Evolutionary conservation across 331 rosid genomes (phyloP), one percentile per base, ranked within the genome.

Genomic region (Malus hybrid): DNA sequence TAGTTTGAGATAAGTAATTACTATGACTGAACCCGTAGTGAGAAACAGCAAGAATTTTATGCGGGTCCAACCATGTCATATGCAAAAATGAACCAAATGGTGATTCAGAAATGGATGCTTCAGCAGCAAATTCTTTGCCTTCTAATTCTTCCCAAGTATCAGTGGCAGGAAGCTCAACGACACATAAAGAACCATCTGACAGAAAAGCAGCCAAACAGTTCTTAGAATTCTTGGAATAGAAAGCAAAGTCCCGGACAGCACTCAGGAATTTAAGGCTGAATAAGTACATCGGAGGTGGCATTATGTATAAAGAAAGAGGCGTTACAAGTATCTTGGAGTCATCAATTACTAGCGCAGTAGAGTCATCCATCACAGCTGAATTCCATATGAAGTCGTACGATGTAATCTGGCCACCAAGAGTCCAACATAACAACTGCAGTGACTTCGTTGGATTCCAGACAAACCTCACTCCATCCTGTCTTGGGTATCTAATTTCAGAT

Each of bases 81-180:
- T 95, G 97, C 48, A 87, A 75, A 82, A 86, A 67, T 75, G 91
- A 90, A 32, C 97, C 97, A 19, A 86, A 72, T 10, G 74, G 73
- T 61, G 42, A 48, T 64, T 90, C 88, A 72, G 85, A 75, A 57
- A 62, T 70, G 29, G 83, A 83, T 65, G 89, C 87, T 82, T 92
- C 97, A 74, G 87, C 86, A 46, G 27, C 50, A 77, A 92, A 86
- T 71, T 90, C 91, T 70, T 82, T 90, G 60, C 97, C 93, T 87
- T 92, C 99, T 22, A 92, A 85, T 63, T 92, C 97, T 80, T 95
- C 97, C 99, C 99, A 95, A 48, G 87, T 75, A 76, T 90, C 97
- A 86, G 76, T 78, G 28, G 85, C 84, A 10, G 99, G 97, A 85
- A 94, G 87, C 89, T 92, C 97, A 59, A 85, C 90, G 62, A 83